A percentile compares a stretch with the other conserved stretches of the same genome.
phyloP scores from a whole-genome alignment of 2,329 filamentous ascomycete species.

The Aspergillus tubingensis region DNA sequence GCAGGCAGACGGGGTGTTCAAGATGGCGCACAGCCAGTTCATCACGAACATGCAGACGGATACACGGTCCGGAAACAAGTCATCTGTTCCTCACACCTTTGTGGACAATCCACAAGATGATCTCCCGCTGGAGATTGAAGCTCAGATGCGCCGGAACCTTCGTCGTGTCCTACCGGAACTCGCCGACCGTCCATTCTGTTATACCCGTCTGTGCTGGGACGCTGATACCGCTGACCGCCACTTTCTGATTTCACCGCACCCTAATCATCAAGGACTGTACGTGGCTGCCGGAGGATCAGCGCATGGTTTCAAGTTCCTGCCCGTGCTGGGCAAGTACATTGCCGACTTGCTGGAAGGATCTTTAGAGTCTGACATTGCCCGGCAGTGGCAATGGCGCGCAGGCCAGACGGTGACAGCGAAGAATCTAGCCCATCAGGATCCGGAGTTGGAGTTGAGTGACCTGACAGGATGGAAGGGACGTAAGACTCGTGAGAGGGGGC shows the following conservation, averaged over 20 bases:
- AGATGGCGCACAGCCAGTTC: conserved; percentile 4
- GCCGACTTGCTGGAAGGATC: conserved; percentile 31
- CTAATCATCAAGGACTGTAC: conserved; percentile 44
- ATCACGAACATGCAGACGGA: conserved; percentile 8
- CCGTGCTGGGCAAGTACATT: conserved; percentile 33
- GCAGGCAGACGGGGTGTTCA: not conserved
- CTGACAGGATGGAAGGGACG: conserved; percentile 3
- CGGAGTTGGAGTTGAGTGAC: not conserved
- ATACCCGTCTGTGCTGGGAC: not conserved
- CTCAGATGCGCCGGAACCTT: not conserved
- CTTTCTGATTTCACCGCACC: conserved; percentile 51
- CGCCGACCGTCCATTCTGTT: not conserved
- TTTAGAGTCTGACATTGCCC: conserved; percentile 24
- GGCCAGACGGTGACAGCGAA: conserved; percentile 24
- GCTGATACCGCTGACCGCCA: conserved; percentile 19
- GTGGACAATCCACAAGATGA: not conserved
- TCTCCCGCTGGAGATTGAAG: not conserved
- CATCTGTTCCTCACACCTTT: not conserved
- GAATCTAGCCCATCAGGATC: not conserved
- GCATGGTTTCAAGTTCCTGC: conserved; percentile 34
- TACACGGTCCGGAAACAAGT: not conserved
- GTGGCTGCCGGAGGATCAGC: conserved; percentile 41
- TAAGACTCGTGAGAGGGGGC: not conserved
- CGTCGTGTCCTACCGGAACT: not conserved
- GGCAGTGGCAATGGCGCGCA: conserved; percentile 29